A percentile compares a stretch with the other conserved stretches of the same genome.
Evolutionary conservation across 2,329 filamentous ascomycete genomes (phyloP).

Genomic region (Claviceps sp.): DNA sequence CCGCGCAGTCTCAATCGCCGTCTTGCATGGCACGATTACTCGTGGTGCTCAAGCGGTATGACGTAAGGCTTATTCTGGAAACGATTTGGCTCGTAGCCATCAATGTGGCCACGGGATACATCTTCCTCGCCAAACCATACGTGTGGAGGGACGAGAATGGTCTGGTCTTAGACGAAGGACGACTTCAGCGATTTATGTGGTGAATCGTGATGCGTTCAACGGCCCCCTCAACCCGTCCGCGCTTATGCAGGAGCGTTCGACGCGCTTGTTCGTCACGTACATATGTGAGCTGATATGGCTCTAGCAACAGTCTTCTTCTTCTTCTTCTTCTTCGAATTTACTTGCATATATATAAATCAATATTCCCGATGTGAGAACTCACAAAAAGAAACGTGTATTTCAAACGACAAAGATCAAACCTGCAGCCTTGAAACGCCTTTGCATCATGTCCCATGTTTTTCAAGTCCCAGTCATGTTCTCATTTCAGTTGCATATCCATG

Average conservation of each 20-base stretch:
- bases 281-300: too few species aligned
- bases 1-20: background rate
- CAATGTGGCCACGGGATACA: conserved; percentile 52
- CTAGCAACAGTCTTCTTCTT: too few species aligned
- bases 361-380: too few species aligned
- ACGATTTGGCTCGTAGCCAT: conserved; percentile 55
- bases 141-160: conserved; percentile 46
- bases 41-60: conserved; percentile 15
- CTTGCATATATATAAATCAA: too few species aligned
- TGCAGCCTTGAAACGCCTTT: conserved; percentile 1
- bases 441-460: background rate
- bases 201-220: conserved; percentile 20
- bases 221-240: too few species aligned
- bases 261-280: too few species aligned
- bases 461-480: background rate
- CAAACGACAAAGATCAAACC: background rate
- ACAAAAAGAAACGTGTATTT: background rate
- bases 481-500: background rate
- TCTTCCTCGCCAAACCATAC: conserved; percentile 58
- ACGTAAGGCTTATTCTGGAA: conserved; percentile 43
- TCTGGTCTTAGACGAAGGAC: conserved; percentile 37
- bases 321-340: too few species aligned
- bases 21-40: conserved; percentile 1
- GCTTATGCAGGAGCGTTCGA: too few species aligned
- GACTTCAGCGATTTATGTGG: conserved; percentile 73